Evolutionary conservation across 192 early-diverging fungal species (phyloP).

Genomic region (Podila horticola): DNA sequence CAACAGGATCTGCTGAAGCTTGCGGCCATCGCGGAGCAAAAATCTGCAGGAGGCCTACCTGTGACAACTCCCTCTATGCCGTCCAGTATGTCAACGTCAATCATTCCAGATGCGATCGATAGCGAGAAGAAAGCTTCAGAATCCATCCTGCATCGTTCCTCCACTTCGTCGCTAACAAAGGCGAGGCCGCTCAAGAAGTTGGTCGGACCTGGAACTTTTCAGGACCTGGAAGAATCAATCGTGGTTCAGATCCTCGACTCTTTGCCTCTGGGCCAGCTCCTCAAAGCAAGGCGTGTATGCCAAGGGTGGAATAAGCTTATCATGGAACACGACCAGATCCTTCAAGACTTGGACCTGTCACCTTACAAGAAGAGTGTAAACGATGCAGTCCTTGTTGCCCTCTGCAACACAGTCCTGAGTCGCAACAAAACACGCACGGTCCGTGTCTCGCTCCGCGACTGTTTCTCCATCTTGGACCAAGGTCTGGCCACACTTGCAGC

Average conservation of each 20-base stretch:
- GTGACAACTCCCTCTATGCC: slow-evolving; percentile 2
- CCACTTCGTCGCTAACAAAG: not conserved
- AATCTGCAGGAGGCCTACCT: slow-evolving; percentile 4
- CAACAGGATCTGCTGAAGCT: slow-evolving; percentile 75
- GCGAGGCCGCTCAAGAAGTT: slow-evolving; percentile 6
- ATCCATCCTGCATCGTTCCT: not conserved
- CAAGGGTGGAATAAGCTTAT: slow-evolving; percentile 56
- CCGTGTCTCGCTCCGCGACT: slow-evolving; percentile 63
- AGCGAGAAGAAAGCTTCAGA: not conserved
- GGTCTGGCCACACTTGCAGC: slow-evolving; percentile 59
- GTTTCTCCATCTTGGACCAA: slow-evolving; percentile 77
- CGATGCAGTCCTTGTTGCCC: slow-evolving; percentile 52
- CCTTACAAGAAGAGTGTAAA: slow-evolving; percentile 69
- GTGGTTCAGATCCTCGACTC: slow-evolving; percentile 54
- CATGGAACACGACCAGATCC: slow-evolving; percentile 54
- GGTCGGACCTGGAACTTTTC: slow-evolving; percentile 24
- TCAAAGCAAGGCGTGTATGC: slow-evolving; percentile 56
- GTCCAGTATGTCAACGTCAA: slow-evolving; percentile 3
- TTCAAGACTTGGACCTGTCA: slow-evolving; percentile 64
- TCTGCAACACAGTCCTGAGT: slow-evolving; percentile 58
- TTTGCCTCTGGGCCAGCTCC: slow-evolving; percentile 57
- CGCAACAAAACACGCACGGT: slow-evolving; percentile 45
- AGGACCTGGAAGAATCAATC: slow-evolving; percentile 42
- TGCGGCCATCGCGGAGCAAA: slow-evolving; percentile 57
- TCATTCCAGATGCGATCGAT: not conserved